These are phyloP conservation scores for Paraphoma sp. DNA, from an alignment of 2,329 filamentous ascomycete species.

Conservation along the genomic window DNA sequence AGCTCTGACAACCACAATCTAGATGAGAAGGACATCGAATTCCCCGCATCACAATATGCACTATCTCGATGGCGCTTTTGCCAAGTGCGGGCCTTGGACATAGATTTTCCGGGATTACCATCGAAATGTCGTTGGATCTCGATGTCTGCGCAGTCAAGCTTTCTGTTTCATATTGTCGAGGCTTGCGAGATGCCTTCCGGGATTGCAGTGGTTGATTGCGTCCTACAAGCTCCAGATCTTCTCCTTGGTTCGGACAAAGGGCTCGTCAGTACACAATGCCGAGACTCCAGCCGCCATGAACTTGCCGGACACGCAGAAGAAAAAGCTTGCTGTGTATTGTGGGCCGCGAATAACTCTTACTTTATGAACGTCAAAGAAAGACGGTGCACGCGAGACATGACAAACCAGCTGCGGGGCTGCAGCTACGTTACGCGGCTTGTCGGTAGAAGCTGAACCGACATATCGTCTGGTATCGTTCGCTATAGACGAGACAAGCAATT, in stretches of 20 bases:
- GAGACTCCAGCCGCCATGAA: neutral
- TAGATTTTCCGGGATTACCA: neutral
- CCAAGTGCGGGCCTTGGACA: neutral
- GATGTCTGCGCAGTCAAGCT: no score
- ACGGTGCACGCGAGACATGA: neutral
- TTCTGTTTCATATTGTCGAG: no score
- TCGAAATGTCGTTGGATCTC: neutral
- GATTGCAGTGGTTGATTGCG: neutral
- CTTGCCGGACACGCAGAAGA: neutral
- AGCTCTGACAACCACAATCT: neutral
- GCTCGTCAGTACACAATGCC: neutral
- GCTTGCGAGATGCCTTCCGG: no score
- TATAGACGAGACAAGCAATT: slow-evolving; percentile 1
- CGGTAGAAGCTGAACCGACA: neutral
- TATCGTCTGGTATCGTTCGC: neutral
- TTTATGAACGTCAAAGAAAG: neutral
- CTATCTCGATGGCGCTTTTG: neutral
- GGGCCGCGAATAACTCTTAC: neutral
- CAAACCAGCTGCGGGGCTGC: neutral
- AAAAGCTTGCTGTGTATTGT: neutral
- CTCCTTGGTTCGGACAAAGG: neutral
- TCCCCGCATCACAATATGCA: neutral
- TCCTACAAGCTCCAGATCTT: neutral
- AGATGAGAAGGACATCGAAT: neutral
- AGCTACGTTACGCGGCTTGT: neutral